These are phyloP conservation scores for Phialemoniopsis sp. DNA, from an alignment of 2,329 filamentous ascomycete species.

Conservation along the genomic window DNA sequence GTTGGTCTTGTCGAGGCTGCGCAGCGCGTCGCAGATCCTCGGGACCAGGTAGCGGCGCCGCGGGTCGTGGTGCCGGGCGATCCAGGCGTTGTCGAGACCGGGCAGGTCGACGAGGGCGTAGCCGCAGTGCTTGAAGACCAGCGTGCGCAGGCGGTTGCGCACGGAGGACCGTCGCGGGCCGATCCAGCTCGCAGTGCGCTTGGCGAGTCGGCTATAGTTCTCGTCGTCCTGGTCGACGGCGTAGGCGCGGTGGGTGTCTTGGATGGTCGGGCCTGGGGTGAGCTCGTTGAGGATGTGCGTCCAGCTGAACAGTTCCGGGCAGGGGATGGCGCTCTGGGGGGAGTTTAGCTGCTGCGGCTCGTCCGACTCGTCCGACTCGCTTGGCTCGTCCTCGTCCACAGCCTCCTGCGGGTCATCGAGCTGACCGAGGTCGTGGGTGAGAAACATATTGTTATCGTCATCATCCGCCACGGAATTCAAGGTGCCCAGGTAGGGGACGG, in stretches of 20 bases:
- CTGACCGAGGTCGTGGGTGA: too few relatives aligned
- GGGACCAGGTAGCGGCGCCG: constrained; percentile 2
- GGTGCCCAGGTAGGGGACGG: too few relatives aligned
- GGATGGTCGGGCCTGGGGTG: constrained; percentile 26
- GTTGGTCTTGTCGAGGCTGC: constrained; percentile 9
- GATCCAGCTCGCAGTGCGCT: constrained; percentile 10
- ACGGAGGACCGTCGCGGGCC: constrained; percentile 10
- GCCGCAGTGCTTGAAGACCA: constrained; percentile 58
- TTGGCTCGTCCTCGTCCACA: too few relatives aligned
- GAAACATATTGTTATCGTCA: too few relatives aligned
- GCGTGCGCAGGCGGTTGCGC: constrained; percentile 22
- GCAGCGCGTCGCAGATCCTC: constrained; percentile 6
- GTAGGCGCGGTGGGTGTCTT: neutral
- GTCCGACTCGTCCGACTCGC: too few relatives aligned
- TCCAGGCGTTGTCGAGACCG: constrained; percentile 25
- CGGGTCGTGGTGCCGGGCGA: constrained; percentile 20
- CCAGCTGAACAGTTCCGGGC: constrained; percentile 31
- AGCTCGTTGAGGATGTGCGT: constrained; percentile 36
- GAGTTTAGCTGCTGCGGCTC: neutral
- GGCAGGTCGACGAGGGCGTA: constrained; percentile 43
- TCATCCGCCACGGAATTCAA: too few relatives aligned
- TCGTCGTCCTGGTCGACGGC: neutral
- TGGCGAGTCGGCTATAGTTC: constrained; percentile 10
- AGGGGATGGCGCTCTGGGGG: neutral
- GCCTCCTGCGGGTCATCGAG: too few relatives aligned